Evolutionary conservation across 2,329 filamentous ascomycete genomes (phyloP), one percentile per base, ranked within the genome.

Genomic region (Pseudocercospora crystallina): DNA sequence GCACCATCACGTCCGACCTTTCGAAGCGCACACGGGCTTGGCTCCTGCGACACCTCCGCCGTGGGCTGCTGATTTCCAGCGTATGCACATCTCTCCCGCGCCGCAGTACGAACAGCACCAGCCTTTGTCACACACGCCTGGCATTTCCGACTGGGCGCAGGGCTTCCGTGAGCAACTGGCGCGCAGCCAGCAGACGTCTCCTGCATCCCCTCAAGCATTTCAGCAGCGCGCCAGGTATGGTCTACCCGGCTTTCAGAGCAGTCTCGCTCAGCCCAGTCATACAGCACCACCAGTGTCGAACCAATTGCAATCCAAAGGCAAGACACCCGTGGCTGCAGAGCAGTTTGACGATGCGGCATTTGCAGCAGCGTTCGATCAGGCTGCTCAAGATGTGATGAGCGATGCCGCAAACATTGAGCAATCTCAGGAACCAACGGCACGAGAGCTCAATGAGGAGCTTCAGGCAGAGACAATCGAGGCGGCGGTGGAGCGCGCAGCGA

Each of bases 281-380:
- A 39, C 49, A 13, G 47, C 53, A 15, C 43, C 40, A 11, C 14
- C 36, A 11, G 20, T 47, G 12, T 26, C 7, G 20, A 26, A 26
- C 20, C 20, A 3, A 26, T 35, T 47, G 14, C 59, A 62, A 36
- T 56, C 57, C 14, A 67, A 66, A 37, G 65, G 65, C 31, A 67
- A 67, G 47, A 62, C 66, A 47, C 52, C 61, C 7, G 69, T 69
- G 29, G 61, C 68, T 43, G 51, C 47, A 1, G 72, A 75, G 13
- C 61, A 67, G 8, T 80, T 79, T 49, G 77, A 82, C 48, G 77
- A 81, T 34, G 78, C 74, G 14, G 80, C 79, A 12, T 82, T 83
- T 56, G 78, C 76, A 43, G 65, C 71, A 41, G 79, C 80, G 2
- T 83, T 82, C 58, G 76, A 78, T 36, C 69, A 73, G 50, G 75